phyloP scores from a whole-genome alignment of 2,329 filamentous ascomycete genomes.

The Curvularia spicifera region DNA sequence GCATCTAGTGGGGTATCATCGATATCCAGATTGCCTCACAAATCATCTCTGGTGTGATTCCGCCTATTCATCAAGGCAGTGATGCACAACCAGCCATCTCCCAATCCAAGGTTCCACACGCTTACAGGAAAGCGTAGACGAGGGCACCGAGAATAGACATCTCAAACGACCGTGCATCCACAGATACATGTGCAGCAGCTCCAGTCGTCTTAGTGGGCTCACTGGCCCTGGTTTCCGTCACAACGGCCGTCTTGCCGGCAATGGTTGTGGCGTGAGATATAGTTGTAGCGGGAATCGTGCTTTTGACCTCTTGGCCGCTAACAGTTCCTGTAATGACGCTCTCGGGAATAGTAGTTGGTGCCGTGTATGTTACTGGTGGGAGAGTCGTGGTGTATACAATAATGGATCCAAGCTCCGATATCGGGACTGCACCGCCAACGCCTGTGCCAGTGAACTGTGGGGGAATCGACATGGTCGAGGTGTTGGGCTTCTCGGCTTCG shows the following conservation, averaged over 20 bases:
- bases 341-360: constrained; percentile 30
- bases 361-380: constrained; percentile 35
- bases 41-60: background rate
- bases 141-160: constrained; percentile 37
- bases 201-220: constrained; percentile 22
- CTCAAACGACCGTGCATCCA: constrained; percentile 30
- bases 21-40: constrained; percentile 14
- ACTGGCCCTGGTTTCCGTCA: constrained; percentile 26
- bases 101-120: background rate
- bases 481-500: constrained; percentile 52
- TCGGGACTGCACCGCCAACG: constrained; percentile 56
- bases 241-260: constrained; percentile 25
- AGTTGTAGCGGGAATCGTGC: constrained; percentile 29
- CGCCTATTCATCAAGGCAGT: background rate
- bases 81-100: background rate
- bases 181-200: constrained; percentile 26
- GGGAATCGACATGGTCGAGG: constrained; percentile 53
- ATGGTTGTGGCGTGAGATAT: constrained; percentile 34
- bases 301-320: constrained; percentile 25
- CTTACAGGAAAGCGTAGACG: constrained; percentile 32
- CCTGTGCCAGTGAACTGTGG: constrained; percentile 56
- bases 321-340: constrained; percentile 28
- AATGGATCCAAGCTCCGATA: constrained; percentile 51
- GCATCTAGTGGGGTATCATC: constrained; percentile 30
- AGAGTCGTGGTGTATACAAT: constrained; percentile 46